Percentiles rank a stretch among this genome's conserved stretches.
phyloP scores from a whole-genome alignment of 2,329 filamentous ascomycete species.

The Ophiocordyceps camponoti-rufipedis region DNA sequence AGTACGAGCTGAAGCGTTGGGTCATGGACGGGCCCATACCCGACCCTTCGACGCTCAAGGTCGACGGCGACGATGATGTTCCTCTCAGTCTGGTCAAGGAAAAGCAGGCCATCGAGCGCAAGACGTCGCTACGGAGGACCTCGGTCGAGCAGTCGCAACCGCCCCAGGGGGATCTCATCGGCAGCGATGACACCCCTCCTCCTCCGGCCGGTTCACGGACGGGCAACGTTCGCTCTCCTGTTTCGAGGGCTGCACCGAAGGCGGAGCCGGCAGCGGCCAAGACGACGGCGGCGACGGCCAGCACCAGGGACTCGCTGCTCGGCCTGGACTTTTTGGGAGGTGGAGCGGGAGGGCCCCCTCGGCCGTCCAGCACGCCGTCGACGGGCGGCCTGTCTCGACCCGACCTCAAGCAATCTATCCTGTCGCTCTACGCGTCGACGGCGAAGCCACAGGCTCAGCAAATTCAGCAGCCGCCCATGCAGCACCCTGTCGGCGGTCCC shows the following conservation, averaged over 20 bases:
- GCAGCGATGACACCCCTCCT: conserved; percentile 46
- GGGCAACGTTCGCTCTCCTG: conserved; percentile 51
- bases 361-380: conserved; percentile 63
- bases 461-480: conserved; percentile 20
- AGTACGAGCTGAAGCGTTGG: conserved; percentile 98
- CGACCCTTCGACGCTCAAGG: conserved; percentile 74
- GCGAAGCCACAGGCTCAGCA: conserved; percentile 53
- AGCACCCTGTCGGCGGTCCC: conserved; percentile 41
- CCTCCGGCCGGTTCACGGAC: conserved; percentile 37
- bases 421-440: conserved; percentile 79
- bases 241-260: conserved; percentile 38
- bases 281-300: conserved; percentile 24
- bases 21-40: conserved; percentile 96
- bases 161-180: conserved; percentile 63
- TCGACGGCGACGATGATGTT: conserved; percentile 71
- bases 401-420: conserved; percentile 90
- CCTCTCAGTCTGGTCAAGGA: conserved; percentile 44
- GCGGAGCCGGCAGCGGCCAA: conserved; percentile 47
- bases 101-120: conserved; percentile 44
- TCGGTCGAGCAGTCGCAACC: conserved; percentile 26
- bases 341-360: conserved; percentile 49
- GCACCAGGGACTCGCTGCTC: conserved; percentile 72
- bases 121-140: conserved; percentile 42
- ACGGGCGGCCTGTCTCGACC: conserved; percentile 55
- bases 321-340: conserved; percentile 85